A percentile compares a stretch with the other conserved stretches of the same genome.
phyloP scores from a whole-genome alignment of 208 protist genomes.

The Giardia muris region DNA sequence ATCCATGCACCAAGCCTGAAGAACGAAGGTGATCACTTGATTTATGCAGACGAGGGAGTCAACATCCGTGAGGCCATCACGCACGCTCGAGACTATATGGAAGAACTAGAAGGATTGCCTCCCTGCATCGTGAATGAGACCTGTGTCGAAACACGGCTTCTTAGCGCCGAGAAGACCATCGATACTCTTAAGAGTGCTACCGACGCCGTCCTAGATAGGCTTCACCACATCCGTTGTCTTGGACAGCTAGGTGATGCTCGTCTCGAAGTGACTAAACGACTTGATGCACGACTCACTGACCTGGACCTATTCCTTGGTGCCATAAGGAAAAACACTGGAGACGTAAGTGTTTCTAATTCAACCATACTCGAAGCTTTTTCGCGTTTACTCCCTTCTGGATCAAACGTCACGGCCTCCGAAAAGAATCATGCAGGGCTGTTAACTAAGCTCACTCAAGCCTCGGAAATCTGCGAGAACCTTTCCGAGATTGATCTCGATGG shows the following conservation, averaged over 20 bases:
- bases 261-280: too few relatives aligned
- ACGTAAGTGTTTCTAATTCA: too few relatives aligned
- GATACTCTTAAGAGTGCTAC: neutral
- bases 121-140: neutral
- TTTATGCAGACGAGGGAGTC: slow-evolving; percentile 1
- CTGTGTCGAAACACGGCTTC: neutral
- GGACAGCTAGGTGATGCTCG: neutral
- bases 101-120: neutral
- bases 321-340: too few relatives aligned
- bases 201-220: neutral
- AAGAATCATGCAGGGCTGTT: too few relatives aligned
- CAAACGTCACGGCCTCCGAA: too few relatives aligned
- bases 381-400: too few relatives aligned
- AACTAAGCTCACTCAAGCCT: too few relatives aligned
- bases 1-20: neutral
- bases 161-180: neutral
- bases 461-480: neutral
- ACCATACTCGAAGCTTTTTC: too few relatives aligned
- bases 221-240: neutral
- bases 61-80: neutral
- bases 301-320: too few relatives aligned
- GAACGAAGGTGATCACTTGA: neutral
- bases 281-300: too few relatives aligned
- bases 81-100: neutral
- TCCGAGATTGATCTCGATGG: neutral